These are phyloP conservation scores for Sphaerulina vaccinii DNA, from an alignment of 2,329 filamentous ascomycete species.

Conservation along the genomic window DNA sequence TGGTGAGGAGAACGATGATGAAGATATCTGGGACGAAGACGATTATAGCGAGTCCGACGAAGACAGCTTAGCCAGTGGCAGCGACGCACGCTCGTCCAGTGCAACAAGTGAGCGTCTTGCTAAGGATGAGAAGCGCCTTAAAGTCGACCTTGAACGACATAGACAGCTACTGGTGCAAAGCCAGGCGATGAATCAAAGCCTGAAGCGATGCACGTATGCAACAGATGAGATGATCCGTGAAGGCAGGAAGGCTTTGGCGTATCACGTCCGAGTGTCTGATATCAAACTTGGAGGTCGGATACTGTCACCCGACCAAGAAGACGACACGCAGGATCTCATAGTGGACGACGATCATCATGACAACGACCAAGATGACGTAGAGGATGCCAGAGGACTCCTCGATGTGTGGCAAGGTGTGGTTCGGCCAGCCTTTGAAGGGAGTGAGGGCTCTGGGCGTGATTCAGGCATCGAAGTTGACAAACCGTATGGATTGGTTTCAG, in stretches of 20 bases:
- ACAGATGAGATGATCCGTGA: constrained; percentile 89
- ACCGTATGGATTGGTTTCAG: constrained; percentile 12
- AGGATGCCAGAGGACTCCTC: constrained; percentile 31
- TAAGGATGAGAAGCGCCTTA: constrained; percentile 78
- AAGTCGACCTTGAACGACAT: constrained; percentile 82
- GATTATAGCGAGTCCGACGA: constrained; percentile 32
- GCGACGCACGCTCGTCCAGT: constrained; percentile 33
- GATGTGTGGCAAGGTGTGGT: constrained; percentile 29
- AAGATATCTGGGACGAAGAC: constrained; percentile 37
- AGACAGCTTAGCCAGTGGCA: constrained; percentile 34
- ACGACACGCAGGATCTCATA: constrained; percentile 25
- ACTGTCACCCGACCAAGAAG: constrained; percentile 49
- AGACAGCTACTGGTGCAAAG: constrained; percentile 84
- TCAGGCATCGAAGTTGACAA: constrained; percentile 36
- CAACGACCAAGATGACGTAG: constrained; percentile 23
- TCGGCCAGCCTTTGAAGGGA: constrained; percentile 20
- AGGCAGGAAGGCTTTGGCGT: constrained; percentile 81
- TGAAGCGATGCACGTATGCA: constrained; percentile 84
- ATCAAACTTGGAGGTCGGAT: constrained; percentile 79
- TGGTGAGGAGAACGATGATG: constrained; percentile 37
- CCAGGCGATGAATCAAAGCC: constrained; percentile 91
- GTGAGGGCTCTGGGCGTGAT: constrained; percentile 33
- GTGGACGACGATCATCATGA: constrained; percentile 27
- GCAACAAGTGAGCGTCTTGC: constrained; percentile 56
- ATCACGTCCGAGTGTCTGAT: constrained; percentile 75